Base-by-base conservation (phyloP, 2,329 filamentous ascomycete genomes). In the Ophiocordyceps camponoti-floridani region DNA sequence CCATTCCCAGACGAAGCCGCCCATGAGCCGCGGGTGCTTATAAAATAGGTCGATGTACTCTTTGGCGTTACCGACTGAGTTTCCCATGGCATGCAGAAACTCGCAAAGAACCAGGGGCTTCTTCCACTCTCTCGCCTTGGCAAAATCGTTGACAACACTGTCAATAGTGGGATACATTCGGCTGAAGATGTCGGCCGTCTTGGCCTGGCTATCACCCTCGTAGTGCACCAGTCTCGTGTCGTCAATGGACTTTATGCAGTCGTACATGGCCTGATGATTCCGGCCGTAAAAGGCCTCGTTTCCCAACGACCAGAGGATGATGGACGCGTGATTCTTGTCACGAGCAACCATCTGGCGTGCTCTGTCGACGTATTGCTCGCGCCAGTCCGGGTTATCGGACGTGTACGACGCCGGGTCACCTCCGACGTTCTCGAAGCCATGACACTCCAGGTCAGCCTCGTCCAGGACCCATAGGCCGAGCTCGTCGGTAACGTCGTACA, bases 271-370 rank as follows among this genome's bases (percentile, higher is more conserved):
- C 43, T 68, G 68, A 46, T 81, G 77, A 47, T 84, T 84, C 1
- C 63, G 62, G 0, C 81, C 81, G 47, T 82, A 83, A 52, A 82
- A 84, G 0, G 79, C 69, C 54, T 84, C 80, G 46, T 84, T 85
- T 0, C 81, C 81, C 0, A 85, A 63, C 16, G 75, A 80, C 82
- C 81, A 85, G 44, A 84, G 72, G 41, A 84, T 72, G 3, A 85
- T 63, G 6, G 68, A 79, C 0, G 79, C 63, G 50, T 82, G 76
- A 44, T 84, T 70, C 50, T 66, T 68, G 49, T 68, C 65, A 11
- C 81, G 67, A 50, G 73, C 66, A 0, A 84, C 74, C 50, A 84
- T 64, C 48, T 82, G 77, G 27, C 67, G 61, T 4, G 76, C 76
- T 1, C 81, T 70, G 53, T 84, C 80, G 2, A 84, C 60, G 50